A percentile compares a stretch with the other conserved stretches of the same genome.
Conservation (phyloP, 2,329 filamentous ascomycete genomes). For the Monosporascus cannonballus region DNA sequence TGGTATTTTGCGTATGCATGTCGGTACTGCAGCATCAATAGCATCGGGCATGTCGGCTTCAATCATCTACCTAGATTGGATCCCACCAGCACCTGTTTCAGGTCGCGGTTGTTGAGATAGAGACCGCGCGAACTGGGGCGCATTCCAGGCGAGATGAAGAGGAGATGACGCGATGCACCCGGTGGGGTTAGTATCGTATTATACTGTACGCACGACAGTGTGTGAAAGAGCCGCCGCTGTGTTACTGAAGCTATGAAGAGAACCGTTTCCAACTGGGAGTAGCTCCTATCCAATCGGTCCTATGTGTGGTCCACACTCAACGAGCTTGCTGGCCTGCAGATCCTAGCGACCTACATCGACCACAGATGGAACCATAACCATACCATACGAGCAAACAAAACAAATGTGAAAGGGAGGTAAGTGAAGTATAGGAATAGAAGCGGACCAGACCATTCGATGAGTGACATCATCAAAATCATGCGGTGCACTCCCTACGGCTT, state of each 20-base stretch:
- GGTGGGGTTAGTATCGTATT: no score
- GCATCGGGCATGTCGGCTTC: neutral
- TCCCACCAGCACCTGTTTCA: neutral
- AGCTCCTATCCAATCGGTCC: no score
- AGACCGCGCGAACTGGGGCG: neutral
- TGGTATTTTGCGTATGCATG: no score
- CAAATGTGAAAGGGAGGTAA: neutral
- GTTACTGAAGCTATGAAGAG: no score
- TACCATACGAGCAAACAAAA: neutral
- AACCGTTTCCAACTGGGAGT: no score
- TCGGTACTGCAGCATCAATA: no score
- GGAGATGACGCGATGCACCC: neutral
- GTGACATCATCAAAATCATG: neutral
- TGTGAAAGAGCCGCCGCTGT: no score
- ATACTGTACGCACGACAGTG: no score
- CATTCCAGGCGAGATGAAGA: neutral
- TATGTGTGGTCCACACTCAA: no score
- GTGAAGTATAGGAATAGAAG: neutral
- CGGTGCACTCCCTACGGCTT: neutral
- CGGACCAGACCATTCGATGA: neutral
- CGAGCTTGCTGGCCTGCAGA: neutral
- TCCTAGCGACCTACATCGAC: neutral
- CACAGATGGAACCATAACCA: neutral
- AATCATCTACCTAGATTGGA: neutral
- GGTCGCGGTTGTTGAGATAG: neutral